These are phyloP conservation scores for Boletus subparvulus DNA, from an alignment of 768 basidiomycete species.

Conservation along the genomic window DNA sequence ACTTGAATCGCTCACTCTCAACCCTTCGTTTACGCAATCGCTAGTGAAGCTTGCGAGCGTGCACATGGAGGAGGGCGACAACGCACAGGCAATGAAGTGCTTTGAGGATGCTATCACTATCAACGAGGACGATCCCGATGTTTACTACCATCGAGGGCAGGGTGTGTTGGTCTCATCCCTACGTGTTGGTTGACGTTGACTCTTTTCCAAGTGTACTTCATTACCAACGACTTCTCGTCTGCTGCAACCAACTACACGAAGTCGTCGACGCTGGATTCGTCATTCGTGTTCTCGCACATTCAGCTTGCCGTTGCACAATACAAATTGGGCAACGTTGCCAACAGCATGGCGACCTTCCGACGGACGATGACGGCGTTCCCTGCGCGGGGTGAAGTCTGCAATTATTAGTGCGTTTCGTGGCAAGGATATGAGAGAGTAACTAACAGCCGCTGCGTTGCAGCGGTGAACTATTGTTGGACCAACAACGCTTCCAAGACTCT, in stretches of 20 bases:
- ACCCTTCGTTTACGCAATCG: conserved; percentile 75
- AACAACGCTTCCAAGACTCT: conserved; percentile 82
- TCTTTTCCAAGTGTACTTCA: conserved; percentile 72
- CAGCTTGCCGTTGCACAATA: conserved; percentile 97
- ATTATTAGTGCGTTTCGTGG: conserved; percentile 76
- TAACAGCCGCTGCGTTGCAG: conserved; percentile 39
- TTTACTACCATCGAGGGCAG: conserved; percentile 98
- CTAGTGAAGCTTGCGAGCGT: conserved; percentile 97
- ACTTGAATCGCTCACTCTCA: conserved; percentile 67
- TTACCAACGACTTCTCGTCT: conserved; percentile 83
- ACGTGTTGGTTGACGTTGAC: not conserved
- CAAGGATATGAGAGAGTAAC: not conserved
- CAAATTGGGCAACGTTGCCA: conserved; percentile 75
- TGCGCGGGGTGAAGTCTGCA: conserved; percentile 81
- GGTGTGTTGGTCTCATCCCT: conserved; percentile 42
- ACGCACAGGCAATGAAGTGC: conserved; percentile 79
- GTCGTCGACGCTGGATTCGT: conserved; percentile 81
- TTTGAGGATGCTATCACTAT: conserved; percentile 87
- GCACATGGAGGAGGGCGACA: conserved; percentile 91
- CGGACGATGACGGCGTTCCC: conserved; percentile 84
- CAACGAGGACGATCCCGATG: conserved; percentile 86
- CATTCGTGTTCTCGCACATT: conserved; percentile 96
- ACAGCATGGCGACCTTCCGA: conserved; percentile 90
- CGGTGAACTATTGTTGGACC: conserved; percentile 92
- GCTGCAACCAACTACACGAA: conserved; percentile 91